Evolutionary conservation across 1,284 basidiomycete genomes (phyloP).

Genomic region (Coriolopsis trogii): DNA sequence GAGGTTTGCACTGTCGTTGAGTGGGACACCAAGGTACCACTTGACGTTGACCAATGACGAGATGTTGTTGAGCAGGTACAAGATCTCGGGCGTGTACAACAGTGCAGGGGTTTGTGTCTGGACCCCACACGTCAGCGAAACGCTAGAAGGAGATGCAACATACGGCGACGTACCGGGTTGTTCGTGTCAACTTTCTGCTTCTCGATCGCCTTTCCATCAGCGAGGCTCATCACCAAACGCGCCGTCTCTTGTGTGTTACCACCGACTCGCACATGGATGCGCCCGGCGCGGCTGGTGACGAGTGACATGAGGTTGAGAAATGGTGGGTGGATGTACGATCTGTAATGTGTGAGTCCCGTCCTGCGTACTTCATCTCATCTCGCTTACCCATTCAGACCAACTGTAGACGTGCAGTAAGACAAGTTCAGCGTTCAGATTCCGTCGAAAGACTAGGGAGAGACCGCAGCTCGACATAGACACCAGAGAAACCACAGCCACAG

Average conservation of each 20-base stretch:
- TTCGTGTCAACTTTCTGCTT: constrained; percentile 18
- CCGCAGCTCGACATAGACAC: too few species aligned
- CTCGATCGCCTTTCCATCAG: constrained; percentile 20
- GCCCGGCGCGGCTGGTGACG: constrained; percentile 59
- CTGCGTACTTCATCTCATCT: not conserved
- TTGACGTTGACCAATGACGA: constrained; percentile 53
- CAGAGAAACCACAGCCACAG: not conserved
- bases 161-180: constrained; percentile 15
- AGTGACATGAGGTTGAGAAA: constrained; percentile 79
- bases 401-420: constrained; percentile 47
- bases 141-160: constrained; percentile 21
- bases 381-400: constrained; percentile 55
- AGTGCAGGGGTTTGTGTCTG: constrained; percentile 60
- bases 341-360: constrained; percentile 30
- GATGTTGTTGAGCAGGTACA: constrained; percentile 63
- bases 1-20: constrained; percentile 50
- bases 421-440: too few species aligned
- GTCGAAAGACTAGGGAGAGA: too few species aligned
- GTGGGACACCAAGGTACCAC: constrained; percentile 65
- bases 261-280: constrained; percentile 65
- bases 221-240: constrained; percentile 26
- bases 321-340: constrained; percentile 55
- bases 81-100: constrained; percentile 55
- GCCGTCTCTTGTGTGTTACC: constrained; percentile 78
- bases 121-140: not conserved